These are phyloP conservation scores for Wickerhamia fluorescens DNA, from an alignment of 805 yeast species.

Conservation along the genomic window DNA sequence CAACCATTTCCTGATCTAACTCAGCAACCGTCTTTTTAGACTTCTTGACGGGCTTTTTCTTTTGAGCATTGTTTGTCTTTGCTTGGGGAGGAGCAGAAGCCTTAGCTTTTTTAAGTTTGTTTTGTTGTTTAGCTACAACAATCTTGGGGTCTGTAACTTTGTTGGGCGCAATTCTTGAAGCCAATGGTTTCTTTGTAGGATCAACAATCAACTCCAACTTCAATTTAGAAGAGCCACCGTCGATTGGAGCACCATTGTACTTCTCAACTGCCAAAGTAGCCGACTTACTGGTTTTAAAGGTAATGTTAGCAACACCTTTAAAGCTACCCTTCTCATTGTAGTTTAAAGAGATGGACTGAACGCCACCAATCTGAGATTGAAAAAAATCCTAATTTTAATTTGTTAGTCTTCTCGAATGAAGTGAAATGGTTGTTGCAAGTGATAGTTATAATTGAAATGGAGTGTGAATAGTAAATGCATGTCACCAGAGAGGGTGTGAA, in stretches of 20 bases:
- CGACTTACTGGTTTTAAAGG: conserved; percentile 59
- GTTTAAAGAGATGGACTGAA: conserved; percentile 58
- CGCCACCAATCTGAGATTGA: conserved; percentile 80
- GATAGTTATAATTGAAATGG: no score
- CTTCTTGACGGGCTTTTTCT: conserved; percentile 25
- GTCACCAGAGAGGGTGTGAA: no score
- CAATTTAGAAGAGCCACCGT: conserved; percentile 72
- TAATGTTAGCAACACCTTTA: conserved; percentile 84
- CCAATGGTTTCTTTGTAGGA: conserved; percentile 69
- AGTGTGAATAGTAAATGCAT: no score
- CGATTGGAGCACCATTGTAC: conserved; percentile 91
- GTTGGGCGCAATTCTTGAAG: conserved; percentile 64
- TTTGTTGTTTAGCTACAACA: conserved; percentile 20
- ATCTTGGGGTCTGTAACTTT: conserved; percentile 12
- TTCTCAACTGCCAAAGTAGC: conserved; percentile 76
- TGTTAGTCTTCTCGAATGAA: background rate
- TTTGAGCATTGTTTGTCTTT: conserved; percentile 3
- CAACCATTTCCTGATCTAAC: conserved; percentile 97
- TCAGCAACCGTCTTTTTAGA: conserved; percentile 75
- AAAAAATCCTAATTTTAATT: conserved; percentile 83
- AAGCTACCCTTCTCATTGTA: conserved; percentile 87
- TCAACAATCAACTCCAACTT: conserved; percentile 79
- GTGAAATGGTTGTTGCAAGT: background rate
- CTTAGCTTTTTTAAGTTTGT: conserved; percentile 24
- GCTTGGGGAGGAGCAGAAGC: conserved; percentile 9